These are phyloP conservation scores for Calonectria pseudoreteaudii DNA, from an alignment of 2,329 filamentous ascomycete genomes.

Conservation along the genomic window DNA sequence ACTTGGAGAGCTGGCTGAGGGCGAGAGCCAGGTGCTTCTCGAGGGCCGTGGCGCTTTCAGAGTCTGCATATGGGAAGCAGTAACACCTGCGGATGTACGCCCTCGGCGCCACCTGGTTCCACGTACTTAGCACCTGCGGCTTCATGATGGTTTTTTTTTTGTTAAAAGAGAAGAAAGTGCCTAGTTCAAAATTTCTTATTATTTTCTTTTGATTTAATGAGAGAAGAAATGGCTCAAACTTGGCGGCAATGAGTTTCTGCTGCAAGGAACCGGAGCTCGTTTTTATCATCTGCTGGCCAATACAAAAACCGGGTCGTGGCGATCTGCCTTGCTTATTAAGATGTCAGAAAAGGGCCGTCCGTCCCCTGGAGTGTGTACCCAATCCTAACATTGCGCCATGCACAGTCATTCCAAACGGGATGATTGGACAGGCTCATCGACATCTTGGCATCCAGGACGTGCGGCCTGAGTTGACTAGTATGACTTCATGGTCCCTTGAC, in stretches of 20 bases:
- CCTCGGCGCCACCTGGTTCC: conserved; percentile 2
- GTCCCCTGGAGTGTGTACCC: neutral
- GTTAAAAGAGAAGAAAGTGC: neutral
- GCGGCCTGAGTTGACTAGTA: neutral
- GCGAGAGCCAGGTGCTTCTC: neutral
- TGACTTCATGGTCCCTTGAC: neutral
- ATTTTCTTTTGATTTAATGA: neutral
- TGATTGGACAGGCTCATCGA: neutral
- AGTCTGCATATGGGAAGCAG: neutral
- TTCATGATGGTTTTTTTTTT: neutral
- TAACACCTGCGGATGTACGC: neutral
- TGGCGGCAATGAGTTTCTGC: too few species aligned
- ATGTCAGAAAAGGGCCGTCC: neutral
- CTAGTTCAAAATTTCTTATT: neutral
- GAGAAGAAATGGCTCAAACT: neutral
- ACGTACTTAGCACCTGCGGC: neutral
- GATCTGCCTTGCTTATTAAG: conserved; percentile 10
- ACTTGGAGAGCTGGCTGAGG: neutral
- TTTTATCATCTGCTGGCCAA: neutral
- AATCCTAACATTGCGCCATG: neutral
- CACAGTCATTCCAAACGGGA: neutral
- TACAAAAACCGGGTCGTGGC: neutral
- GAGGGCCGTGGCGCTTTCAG: neutral
- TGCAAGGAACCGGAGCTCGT: neutral
- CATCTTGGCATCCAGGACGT: neutral